Percentiles rank a stretch among this genome's conserved stretches.
These are phyloP conservation scores for Magnaporthiopsis poae DNA, from an alignment of 2,329 filamentous ascomycete species.

Conservation along the genomic window DNA sequence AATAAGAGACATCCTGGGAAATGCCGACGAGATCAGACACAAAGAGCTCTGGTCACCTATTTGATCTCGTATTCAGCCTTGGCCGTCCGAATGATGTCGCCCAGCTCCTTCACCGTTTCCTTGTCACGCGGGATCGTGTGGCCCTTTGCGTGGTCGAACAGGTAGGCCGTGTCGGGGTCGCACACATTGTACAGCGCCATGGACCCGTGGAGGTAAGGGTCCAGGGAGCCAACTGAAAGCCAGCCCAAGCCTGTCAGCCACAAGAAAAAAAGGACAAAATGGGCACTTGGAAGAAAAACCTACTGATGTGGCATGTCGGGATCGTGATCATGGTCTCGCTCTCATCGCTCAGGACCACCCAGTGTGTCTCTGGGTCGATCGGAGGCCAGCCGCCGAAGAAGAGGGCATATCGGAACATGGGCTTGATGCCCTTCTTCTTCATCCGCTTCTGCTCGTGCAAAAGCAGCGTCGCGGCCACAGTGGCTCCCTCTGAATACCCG, in stretches of 20 bases:
- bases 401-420: slow-evolving; percentile 36
- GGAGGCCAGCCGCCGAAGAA: slow-evolving; percentile 48
- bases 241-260: slow-evolving; percentile 24
- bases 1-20: not conserved
- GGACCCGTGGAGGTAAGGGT: slow-evolving; percentile 52
- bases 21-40: not conserved
- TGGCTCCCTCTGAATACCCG: slow-evolving; percentile 54
- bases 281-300: slow-evolving; percentile 15
- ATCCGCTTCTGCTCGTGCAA: slow-evolving; percentile 37
- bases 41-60: not conserved
- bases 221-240: slow-evolving; percentile 43
- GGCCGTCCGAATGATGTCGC: slow-evolving; percentile 30
- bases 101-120: slow-evolving; percentile 36
- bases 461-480: slow-evolving; percentile 41
- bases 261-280: not conserved
- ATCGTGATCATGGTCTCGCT: slow-evolving; percentile 38
- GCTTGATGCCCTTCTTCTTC: slow-evolving; percentile 23
- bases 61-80: slow-evolving; percentile 15
- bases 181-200: slow-evolving; percentile 54
- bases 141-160: slow-evolving; percentile 57
- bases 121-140: slow-evolving; percentile 50
- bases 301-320: slow-evolving; percentile 42
- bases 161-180: slow-evolving; percentile 45
- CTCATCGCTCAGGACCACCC: slow-evolving; percentile 39
- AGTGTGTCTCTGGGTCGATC: slow-evolving; percentile 30